Conservation (phyloP, 805 yeast species). For the Ogataea parapolymorpha region DNA sequence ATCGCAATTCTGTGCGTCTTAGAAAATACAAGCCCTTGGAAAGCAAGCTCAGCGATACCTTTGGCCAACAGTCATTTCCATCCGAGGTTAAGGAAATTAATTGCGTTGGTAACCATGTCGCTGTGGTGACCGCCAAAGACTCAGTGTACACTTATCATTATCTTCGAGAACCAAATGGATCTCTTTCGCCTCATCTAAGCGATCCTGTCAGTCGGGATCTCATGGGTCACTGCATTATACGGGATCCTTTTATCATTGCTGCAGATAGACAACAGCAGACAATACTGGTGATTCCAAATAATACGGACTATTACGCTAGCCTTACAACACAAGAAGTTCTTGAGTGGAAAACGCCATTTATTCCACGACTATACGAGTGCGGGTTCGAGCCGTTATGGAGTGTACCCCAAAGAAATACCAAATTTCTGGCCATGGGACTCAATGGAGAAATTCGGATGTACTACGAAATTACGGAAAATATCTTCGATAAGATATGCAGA, state of each 20-base stretch:
- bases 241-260: constrained; percentile 9
- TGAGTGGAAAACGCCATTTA: constrained; percentile 23
- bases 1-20: constrained; percentile 14
- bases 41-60: constrained; percentile 23
- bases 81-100: constrained; percentile 25
- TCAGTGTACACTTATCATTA: constrained; percentile 25
- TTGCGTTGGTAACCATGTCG: constrained; percentile 17
- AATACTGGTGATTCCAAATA: constrained; percentile 10
- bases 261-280: constrained; percentile 23
- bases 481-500: constrained; percentile 6
- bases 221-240: constrained; percentile 23
- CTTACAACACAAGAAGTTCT: neutral
- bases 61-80: constrained; percentile 8
- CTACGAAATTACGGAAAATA: constrained; percentile 7
- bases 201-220: constrained; percentile 23
- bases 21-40: constrained; percentile 18
- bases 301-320: neutral
- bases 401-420: neutral
- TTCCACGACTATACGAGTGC: constrained; percentile 33
- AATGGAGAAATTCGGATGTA: constrained; percentile 36
- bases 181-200: constrained; percentile 12
- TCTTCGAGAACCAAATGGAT: constrained; percentile 8
- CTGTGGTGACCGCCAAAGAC: constrained; percentile 30
- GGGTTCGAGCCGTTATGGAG: constrained; percentile 35
- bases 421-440: constrained; percentile 34